Conservation (phyloP, 2,329 filamentous ascomycete genomes). For the Scortechinia acanthostroma region DNA sequence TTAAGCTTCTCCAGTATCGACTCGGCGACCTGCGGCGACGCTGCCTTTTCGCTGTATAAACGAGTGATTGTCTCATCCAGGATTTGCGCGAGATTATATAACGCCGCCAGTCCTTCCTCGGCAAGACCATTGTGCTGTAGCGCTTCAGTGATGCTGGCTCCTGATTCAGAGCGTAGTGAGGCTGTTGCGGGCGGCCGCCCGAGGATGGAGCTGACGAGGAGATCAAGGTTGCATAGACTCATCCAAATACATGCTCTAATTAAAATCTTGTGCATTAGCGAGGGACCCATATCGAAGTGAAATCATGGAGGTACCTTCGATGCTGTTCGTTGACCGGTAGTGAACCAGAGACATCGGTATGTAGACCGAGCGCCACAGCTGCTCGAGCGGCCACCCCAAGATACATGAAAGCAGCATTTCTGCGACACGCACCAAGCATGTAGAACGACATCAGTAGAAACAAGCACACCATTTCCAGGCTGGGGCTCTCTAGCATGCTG, state of each 20-base stretch:
- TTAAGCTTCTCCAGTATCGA: slow-evolving; percentile 29
- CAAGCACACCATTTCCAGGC: slow-evolving; percentile 37
- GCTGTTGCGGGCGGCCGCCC: slow-evolving; percentile 26
- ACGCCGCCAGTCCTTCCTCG: slow-evolving; percentile 23
- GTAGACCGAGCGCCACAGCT: slow-evolving; percentile 46
- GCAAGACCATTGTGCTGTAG: slow-evolving; percentile 10
- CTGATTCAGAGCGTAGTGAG: slow-evolving; percentile 15
- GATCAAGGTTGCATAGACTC: slow-evolving; percentile 27
- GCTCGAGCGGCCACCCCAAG: slow-evolving; percentile 49
- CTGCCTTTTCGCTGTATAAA: slow-evolving; percentile 27
- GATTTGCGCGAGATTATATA: slow-evolving; percentile 30
- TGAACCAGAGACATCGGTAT: slow-evolving; percentile 13
- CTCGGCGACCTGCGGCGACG: slow-evolving; percentile 23
- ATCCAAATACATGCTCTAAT: slow-evolving; percentile 20
- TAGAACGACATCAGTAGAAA: slow-evolving; percentile 52
- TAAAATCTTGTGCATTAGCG: not conserved
- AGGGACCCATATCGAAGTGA: not conserved
- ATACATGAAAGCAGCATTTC: slow-evolving; percentile 58
- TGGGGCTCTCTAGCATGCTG: slow-evolving; percentile 43
- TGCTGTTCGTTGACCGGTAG: slow-evolving; percentile 15
- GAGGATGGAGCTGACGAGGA: slow-evolving; percentile 25
- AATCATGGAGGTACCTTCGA: slow-evolving; percentile 2
- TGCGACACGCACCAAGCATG: slow-evolving; percentile 47
- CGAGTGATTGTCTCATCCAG: slow-evolving; percentile 32
- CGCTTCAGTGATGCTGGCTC: slow-evolving; percentile 10